Evolutionary conservation across 805 yeast genomes (phyloP).

Genomic region (Ogataea nakhonphanomensis): DNA sequence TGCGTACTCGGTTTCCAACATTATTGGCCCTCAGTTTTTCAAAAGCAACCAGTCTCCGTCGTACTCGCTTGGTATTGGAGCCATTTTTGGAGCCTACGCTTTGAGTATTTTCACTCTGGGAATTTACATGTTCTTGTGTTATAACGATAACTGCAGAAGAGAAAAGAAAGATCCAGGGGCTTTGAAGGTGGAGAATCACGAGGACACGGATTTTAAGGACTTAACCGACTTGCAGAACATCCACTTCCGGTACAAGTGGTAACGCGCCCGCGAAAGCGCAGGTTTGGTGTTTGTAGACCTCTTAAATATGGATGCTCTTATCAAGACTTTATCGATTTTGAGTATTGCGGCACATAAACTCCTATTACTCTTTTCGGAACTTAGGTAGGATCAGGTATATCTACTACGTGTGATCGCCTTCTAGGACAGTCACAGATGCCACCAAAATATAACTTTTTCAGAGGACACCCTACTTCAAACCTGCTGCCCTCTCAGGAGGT

Average conservation of each 20-base stretch:
- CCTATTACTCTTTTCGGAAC: constrained; percentile 11
- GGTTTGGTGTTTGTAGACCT: not conserved
- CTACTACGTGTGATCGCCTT: not conserved
- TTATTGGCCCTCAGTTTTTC: constrained; percentile 75
- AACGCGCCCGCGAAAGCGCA: not conserved
- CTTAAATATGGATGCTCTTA: constrained; percentile 5
- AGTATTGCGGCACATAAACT: constrained; percentile 14
- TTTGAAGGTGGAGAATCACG: constrained; percentile 23
- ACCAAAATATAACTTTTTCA: constrained; percentile 52
- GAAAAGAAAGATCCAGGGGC: constrained; percentile 25
- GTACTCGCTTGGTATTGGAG: constrained; percentile 51
- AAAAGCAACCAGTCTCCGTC: constrained; percentile 52
- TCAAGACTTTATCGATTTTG: constrained; percentile 37
- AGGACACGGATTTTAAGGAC: constrained; percentile 47
- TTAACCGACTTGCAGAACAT: constrained; percentile 53
- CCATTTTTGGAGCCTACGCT: constrained; percentile 37
- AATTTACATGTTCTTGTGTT: constrained; percentile 27
- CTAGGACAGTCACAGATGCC: not conserved
- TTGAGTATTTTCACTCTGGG: constrained; percentile 30
- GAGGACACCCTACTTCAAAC: constrained; percentile 68
- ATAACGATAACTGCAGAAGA: constrained; percentile 19
- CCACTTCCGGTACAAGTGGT: constrained; percentile 44
- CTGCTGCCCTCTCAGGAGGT: constrained; percentile 58
- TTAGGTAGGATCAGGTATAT: constrained; percentile 1
- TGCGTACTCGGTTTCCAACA: constrained; percentile 64